A percentile compares a stretch with the other conserved stretches of the same genome.
Conservation (phyloP, 1,139 yeast species). For the Kodamaea sp. region DNA sequence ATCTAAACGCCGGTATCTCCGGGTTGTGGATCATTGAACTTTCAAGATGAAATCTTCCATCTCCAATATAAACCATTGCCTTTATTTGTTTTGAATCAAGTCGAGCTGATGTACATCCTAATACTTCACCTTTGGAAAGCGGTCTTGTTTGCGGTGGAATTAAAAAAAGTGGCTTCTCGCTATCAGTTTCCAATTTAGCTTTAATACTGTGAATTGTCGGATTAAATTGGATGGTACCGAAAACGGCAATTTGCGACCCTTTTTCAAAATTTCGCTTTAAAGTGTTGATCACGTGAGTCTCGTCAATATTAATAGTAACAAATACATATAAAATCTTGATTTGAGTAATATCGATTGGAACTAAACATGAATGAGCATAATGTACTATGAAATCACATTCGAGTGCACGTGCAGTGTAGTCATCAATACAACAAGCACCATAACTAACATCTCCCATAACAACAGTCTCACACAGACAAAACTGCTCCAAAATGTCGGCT, state of each 20-base stretch:
- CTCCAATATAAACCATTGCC: conserved; percentile 91
- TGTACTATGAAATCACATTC: conserved; percentile 95
- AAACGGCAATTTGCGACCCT: conserved; percentile 67
- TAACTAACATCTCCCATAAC: conserved; percentile 99
- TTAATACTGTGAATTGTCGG: conserved; percentile 84
- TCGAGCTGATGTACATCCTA: conserved; percentile 93
- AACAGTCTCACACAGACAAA: conserved; percentile 79
- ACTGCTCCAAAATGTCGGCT: conserved; percentile 87
- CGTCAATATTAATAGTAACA: conserved; percentile 89
- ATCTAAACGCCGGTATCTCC: conserved; percentile 81
- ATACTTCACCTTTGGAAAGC: conserved; percentile 89
- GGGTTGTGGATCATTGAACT: conserved; percentile 98
- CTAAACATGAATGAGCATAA: conserved; percentile 96
- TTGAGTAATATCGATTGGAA: conserved; percentile 87
- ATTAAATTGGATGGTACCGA: conserved; percentile 95
- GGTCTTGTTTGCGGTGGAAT: conserved; percentile 93
- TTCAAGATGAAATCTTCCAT: conserved; percentile 93
- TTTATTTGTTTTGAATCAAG: conserved; percentile 58
- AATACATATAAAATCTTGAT: conserved; percentile 92
- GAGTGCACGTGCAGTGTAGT: conserved; percentile 85
- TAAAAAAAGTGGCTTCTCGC: conserved; percentile 53
- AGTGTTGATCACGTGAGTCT: conserved; percentile 74
- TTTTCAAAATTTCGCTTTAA: conserved; percentile 62
- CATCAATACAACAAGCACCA: conserved; percentile 99
- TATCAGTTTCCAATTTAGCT: conserved; percentile 50